phyloP scores from a whole-genome alignment of 2,329 filamentous ascomycete genomes.

The Chrysoporthe austroafricana region DNA sequence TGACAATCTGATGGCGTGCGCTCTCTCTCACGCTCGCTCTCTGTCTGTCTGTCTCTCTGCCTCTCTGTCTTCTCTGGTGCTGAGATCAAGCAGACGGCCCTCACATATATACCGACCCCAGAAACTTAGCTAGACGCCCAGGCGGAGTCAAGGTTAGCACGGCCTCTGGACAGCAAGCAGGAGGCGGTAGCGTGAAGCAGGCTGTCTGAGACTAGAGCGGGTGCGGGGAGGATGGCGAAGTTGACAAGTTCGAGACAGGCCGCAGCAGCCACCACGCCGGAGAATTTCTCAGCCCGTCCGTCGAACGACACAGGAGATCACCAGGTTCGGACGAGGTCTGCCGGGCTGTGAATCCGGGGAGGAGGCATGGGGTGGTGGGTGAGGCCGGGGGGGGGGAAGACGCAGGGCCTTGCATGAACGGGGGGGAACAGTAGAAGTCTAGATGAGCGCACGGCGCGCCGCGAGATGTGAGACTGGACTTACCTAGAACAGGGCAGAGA shows the following conservation, averaged over 20 bases:
- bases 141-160: constrained; percentile 12
- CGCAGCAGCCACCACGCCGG: not conserved
- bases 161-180: not conserved
- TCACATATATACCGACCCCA: constrained; percentile 11
- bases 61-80: no score
- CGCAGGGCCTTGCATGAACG: constrained; percentile 18
- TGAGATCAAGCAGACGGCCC: not conserved
- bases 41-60: no score
- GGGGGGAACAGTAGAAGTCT: not conserved
- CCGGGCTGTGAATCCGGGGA: constrained; percentile 10
- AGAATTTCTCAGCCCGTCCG: not conserved
- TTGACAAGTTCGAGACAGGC: constrained; percentile 7
- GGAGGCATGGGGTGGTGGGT: constrained; percentile 9
- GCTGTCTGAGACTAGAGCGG: constrained; percentile 20
- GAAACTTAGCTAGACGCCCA: not conserved
- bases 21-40: no score
- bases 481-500: constrained; percentile 10
- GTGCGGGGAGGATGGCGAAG: constrained; percentile 8
- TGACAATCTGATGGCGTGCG: no score
- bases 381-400: not conserved
- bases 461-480: constrained; percentile 20
- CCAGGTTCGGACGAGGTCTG: constrained; percentile 20
- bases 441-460: constrained; percentile 7
- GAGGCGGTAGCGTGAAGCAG: constrained; percentile 10
- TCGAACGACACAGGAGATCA: constrained; percentile 7